Evolutionary conservation across 148 eudicot genomes (phyloP), one percentile per base, ranked within the genome.

Genomic region (Hydrangea macrophylla): DNA sequence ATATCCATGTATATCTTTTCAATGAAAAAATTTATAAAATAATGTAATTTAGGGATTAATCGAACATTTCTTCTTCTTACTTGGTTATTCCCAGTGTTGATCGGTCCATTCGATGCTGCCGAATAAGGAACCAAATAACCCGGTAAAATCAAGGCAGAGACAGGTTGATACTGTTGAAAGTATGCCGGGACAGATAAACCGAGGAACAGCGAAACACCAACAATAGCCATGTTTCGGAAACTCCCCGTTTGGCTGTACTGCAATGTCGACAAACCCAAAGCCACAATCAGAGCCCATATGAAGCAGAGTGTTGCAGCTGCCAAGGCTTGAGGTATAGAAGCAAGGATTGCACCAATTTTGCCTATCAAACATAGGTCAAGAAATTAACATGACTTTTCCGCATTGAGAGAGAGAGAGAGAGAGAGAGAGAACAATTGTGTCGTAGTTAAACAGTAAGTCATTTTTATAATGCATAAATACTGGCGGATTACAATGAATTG

Each of bases 171-270:
- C 72, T 90, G 92, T 75, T 94, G 98, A 62, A 90, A 54, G 71
- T 94, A 94, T 36, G 98, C 85, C 33, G 98, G 98, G 67, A 94
- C 63, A 13, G 98, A 94, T 39, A 90, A 76, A 35, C 98, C 98
- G 56, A 90, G 82, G 77, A 88, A 94, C 70, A 94, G 76, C 11
- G 98, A 94, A 57, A 81, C 96, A 63, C 97, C 97, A 32, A 94
- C 92, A 30, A 94, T 88, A 54, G 83, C 79, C 78, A 85, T 85
- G 78, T 90, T 94, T 55, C 98, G 67, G 62, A 84, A 85, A 76
- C 89, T 90, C 39, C 92, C 87, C 57, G 89, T 79, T 75, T 79
- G 91, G 56, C 80, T 86, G 70, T 86, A 82, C 68, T 84, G 94
- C 73, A 94, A 74, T 20, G 81, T 85, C 40, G 89, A 81, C 62